Base-by-base conservation (phyloP, 768 basidiomycete genomes). In the Suillus weaverae region DNA sequence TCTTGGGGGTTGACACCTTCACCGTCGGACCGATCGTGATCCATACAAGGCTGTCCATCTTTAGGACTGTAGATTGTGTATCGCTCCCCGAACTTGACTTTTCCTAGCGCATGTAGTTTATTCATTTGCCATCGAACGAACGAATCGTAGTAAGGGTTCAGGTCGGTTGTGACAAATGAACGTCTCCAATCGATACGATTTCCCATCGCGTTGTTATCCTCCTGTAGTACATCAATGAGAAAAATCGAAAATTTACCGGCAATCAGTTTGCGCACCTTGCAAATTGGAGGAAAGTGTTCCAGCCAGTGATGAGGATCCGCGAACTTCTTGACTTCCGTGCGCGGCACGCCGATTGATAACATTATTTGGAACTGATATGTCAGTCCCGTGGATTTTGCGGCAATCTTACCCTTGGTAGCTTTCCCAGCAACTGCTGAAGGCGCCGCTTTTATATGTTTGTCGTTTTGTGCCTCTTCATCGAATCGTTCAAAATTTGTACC, bases 341-440 rank as follows among this genome's bases (percentile, higher is more conserved):
- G 86, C 14, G 95, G 93, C 6, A 99, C 89, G 57, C 92, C 89
- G 69, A 97, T 93, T 48, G 94, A 91, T 73, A 96, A 90, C 89
- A 99, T 91, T 76, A 99, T 99, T 83, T 99, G 97, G 85, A 99
- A 99, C 74, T 99, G 97, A 78, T 99, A 99, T 36, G 89, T 90
- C 66, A 93, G 82, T 2, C 97, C 97, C 2, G 97, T 97, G 0
- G 92, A 88, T 79, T 99, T 99, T 20, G 94, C 94, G 20, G 86
- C 85, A 20, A 99, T 79, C 77, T 99, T 99, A 59, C 96, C 95
- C 81, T 99, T 99, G 77, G 95, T 97, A 3, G 87, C 95, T 75
- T 97, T 98, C 66, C 84, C 86, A 60, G 85, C 83, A 65, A 86
- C 86, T 71, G 86, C 79, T 54, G 53, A 33, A 5, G 76, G 59